These are phyloP conservation scores for Nemania sp. DNA, from an alignment of 2,329 filamentous ascomycete genomes.

Conservation along the genomic window DNA sequence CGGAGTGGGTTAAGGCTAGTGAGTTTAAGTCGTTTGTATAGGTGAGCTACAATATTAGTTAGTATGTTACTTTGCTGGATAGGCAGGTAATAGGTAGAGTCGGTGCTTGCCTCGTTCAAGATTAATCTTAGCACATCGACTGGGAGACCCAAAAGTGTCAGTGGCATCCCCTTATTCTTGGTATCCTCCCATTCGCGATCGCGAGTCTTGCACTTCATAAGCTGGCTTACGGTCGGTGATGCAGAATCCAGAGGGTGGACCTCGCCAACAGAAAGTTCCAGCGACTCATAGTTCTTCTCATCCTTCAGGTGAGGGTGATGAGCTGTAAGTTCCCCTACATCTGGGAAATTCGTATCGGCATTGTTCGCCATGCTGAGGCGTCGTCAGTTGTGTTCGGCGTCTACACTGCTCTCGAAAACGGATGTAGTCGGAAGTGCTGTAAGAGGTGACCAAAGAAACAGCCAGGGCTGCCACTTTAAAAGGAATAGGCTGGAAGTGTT, in stretches of 20 bases:
- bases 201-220: constrained; percentile 71
- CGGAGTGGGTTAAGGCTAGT: constrained; percentile 81
- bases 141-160: constrained; percentile 79
- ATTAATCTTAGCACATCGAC: constrained; percentile 83
- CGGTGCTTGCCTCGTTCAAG: constrained; percentile 75
- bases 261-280: constrained; percentile 41
- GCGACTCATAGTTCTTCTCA: constrained; percentile 33
- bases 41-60: constrained; percentile 68
- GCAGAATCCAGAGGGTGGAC: constrained; percentile 38
- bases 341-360: constrained; percentile 37
- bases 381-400: not conserved
- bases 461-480: not conserved
- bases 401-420: not conserved
- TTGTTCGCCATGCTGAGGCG: constrained; percentile 44
- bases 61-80: constrained; percentile 14
- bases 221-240: constrained; percentile 52
- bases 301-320: constrained; percentile 39
- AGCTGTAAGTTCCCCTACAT: constrained; percentile 37
- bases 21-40: constrained; percentile 86
- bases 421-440: not conserved
- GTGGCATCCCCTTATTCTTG: constrained; percentile 66
- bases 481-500: not conserved
- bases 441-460: not conserved
- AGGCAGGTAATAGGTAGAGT: not conserved
- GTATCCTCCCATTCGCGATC: constrained; percentile 76